phyloP scores from a whole-genome alignment of 202 grass and related monocot genomes.

The Carex sylvatica region DNA sequence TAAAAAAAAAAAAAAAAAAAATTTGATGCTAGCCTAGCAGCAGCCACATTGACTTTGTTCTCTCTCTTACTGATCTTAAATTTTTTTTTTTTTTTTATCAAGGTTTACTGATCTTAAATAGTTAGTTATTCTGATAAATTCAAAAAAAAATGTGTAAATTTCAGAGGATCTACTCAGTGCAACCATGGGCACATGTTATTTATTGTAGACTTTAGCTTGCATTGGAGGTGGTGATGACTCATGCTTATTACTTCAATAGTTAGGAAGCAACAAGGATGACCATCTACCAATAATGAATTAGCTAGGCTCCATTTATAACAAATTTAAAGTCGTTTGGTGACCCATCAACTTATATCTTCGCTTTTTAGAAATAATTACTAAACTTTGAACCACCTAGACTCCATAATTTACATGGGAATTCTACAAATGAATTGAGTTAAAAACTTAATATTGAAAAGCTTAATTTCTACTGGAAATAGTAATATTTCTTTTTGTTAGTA shows the following conservation, averaged over 20 bases:
- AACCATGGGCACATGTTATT: background rate
- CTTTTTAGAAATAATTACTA: conserved; percentile 8
- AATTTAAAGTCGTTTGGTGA: conserved; percentile 18
- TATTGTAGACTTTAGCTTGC: background rate
- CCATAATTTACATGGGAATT: background rate
- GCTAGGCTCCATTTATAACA: conserved; percentile 17
- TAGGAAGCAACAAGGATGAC: background rate
- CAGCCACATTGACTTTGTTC: background rate
- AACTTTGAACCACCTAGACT: background rate
- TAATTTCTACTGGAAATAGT: background rate
- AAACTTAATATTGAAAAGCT: background rate
- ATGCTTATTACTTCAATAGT: background rate
- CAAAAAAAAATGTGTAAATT: background rate
- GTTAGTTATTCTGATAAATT: background rate
- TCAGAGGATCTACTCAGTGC: background rate
- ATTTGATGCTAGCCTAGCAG: background rate
- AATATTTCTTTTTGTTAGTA: background rate
- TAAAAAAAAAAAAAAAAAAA: too few species aligned
- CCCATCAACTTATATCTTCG: background rate
- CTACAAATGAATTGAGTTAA: background rate
- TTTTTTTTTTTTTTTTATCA: too few species aligned
- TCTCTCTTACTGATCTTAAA: background rate
- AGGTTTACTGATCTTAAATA: too few species aligned
- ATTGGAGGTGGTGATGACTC: background rate
- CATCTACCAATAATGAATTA: conserved; percentile 20